Conservation (phyloP, 2,329 filamentous ascomycete genomes). For the Neofusicoccum sp. region DNA sequence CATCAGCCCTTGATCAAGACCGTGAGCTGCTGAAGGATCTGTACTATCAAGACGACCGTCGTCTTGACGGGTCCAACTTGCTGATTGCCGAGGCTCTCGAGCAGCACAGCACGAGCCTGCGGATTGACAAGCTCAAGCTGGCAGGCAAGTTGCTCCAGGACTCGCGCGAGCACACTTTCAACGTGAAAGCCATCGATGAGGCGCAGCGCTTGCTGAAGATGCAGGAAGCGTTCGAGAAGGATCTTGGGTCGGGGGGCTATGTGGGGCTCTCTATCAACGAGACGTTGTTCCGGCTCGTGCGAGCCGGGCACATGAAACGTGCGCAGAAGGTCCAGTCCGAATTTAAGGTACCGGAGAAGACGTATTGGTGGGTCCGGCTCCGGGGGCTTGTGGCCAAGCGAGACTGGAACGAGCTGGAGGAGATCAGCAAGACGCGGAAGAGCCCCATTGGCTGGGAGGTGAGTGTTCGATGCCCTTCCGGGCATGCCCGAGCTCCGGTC, state of each 20-base stretch:
- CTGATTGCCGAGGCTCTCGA: constrained; percentile 80
- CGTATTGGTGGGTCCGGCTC: constrained; percentile 82
- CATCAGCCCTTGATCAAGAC: constrained; percentile 76
- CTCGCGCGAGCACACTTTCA: constrained; percentile 73
- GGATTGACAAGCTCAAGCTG: constrained; percentile 83
- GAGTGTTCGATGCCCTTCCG: background rate
- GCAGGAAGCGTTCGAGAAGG: constrained; percentile 83
- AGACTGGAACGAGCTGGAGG: constrained; percentile 90
- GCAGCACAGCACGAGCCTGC: constrained; percentile 66
- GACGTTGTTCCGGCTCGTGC: constrained; percentile 85
- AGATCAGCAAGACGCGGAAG: constrained; percentile 72
- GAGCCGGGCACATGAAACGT: constrained; percentile 76
- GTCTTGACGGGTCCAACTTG: constrained; percentile 82
- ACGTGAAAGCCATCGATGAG: constrained; percentile 75
- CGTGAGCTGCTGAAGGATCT: constrained; percentile 84
- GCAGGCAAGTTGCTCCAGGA: constrained; percentile 81
- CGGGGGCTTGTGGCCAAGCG: constrained; percentile 85
- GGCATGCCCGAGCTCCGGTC: background rate
- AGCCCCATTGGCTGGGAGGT: constrained; percentile 92
- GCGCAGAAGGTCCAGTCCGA: constrained; percentile 86
- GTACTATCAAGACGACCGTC: constrained; percentile 94
- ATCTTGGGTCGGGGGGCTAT: constrained; percentile 66
- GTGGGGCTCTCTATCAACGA: constrained; percentile 85
- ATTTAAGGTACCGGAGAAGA: constrained; percentile 90
- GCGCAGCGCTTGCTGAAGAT: constrained; percentile 75